Percentiles rank a stretch among this genome's conserved stretches.
These are phyloP conservation scores for Penicillium egyptiacum DNA, from an alignment of 495 filamentous ascomycete species.

Conservation along the genomic window DNA sequence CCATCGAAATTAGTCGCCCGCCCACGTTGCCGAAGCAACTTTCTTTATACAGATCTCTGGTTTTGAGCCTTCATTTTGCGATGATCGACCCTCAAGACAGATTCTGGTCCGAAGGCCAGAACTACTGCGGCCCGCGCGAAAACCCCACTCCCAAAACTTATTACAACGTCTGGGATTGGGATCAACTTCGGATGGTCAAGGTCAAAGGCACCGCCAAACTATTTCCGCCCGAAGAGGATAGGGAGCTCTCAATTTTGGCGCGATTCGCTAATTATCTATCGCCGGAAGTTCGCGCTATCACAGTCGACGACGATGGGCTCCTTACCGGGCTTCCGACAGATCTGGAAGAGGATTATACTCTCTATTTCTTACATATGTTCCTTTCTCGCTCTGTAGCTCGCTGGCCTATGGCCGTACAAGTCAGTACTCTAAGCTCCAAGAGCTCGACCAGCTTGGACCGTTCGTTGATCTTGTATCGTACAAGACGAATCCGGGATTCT, in stretches of 20 bases:
- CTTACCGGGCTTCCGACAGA: conserved; percentile 22
- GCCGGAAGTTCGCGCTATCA: conserved; percentile 20
- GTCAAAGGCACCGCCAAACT: conserved; percentile 30
- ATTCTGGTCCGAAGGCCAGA: conserved; percentile 22
- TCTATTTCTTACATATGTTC: conserved; percentile 21
- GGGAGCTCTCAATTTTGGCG: conserved; percentile 15
- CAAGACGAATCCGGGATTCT: conserved; percentile 10
- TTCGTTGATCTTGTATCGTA: conserved; percentile 16
- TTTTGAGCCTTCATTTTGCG: neutral
- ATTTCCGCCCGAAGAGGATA: conserved; percentile 20
- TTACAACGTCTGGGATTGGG: conserved; percentile 31
- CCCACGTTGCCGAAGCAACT: neutral
- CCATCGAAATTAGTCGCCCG: neutral
- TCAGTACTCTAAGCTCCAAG: conserved; percentile 12
- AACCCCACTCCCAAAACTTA: conserved; percentile 14
- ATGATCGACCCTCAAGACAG: conserved; percentile 16
- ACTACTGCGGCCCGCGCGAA: conserved; percentile 17
- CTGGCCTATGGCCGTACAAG: conserved; percentile 17
- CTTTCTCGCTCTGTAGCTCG: conserved; percentile 15
- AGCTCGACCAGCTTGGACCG: conserved; percentile 26
- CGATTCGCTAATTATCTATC: conserved; percentile 24
- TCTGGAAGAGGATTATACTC: conserved; percentile 24
- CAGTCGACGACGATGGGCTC: conserved; percentile 25
- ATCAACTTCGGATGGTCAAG: conserved; percentile 22
- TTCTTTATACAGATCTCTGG: neutral